Percentiles rank a stretch among this genome's conserved stretches.
Evolutionary conservation across 495 filamentous ascomycete species (phyloP).

Genomic region (Hyaloscypha variabilis): DNA sequence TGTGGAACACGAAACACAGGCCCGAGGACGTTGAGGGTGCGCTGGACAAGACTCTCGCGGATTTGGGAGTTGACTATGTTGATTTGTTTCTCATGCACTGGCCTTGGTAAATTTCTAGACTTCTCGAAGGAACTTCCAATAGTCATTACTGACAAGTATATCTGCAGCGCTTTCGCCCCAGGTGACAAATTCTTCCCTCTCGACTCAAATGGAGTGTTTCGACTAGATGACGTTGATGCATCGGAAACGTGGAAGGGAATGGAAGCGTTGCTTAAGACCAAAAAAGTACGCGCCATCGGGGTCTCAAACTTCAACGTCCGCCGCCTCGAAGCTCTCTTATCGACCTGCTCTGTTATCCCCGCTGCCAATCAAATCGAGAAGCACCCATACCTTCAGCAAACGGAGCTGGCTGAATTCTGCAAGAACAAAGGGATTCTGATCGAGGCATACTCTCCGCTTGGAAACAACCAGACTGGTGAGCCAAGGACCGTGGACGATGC

Average conservation of each 20-base stretch:
- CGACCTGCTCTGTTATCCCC: conserved; percentile 63
- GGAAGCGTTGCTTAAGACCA: conserved; percentile 66
- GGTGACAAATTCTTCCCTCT: conserved; percentile 64
- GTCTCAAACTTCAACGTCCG: conserved; percentile 77
- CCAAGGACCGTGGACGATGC: conserved; percentile 34
- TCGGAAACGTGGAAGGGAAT: conserved; percentile 72
- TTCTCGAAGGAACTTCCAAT: not conserved
- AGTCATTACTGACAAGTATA: conserved; percentile 43
- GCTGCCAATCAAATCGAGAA: conserved; percentile 91
- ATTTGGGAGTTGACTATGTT: conserved; percentile 73
- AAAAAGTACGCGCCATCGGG: conserved; percentile 74
- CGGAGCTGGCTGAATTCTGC: conserved; percentile 76
- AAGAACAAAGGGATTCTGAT: conserved; percentile 69
- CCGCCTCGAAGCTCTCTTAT: conserved; percentile 71
- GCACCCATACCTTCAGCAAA: conserved; percentile 76
- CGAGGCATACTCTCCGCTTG: conserved; percentile 74
- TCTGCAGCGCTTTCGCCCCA: not conserved
- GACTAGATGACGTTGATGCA: conserved; percentile 59
- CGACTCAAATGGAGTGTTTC: conserved; percentile 64
- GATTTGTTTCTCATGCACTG: conserved; percentile 83
- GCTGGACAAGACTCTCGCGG: conserved; percentile 68
- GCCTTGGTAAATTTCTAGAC: conserved; percentile 69
- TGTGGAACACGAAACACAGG: conserved; percentile 71
- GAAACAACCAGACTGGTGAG: conserved; percentile 52
- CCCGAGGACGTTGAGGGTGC: conserved; percentile 64